Base-by-base conservation (phyloP, 208 protist genomes). In the Acanthamoeba healyi region DNA sequence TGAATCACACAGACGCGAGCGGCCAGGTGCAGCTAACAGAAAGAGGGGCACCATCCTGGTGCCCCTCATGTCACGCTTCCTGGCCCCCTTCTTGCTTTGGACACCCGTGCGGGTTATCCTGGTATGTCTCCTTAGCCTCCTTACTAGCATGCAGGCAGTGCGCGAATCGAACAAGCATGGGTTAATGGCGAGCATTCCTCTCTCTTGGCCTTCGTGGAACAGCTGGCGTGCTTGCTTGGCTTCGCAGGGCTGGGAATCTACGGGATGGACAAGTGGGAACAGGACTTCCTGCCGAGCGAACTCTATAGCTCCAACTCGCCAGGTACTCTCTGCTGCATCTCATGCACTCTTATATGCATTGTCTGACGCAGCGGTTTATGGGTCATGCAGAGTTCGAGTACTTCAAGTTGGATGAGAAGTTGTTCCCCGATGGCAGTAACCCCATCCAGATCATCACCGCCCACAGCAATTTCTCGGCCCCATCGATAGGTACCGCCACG, bases 291-390 rank as follows among this genome's bases (percentile, higher is more conserved):
- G 44, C 79, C 44, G 9, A 88, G 79, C 79, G 79, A 88, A 42
- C 79, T 88, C 79, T 88, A 88, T 44, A 88, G 79, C 46, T 88
- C 79, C 44, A 88, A 88, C 79, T 88, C 79, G 4, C 79, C 67
- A 29, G 67, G 65, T 74, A 74, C 65, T 3, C 26, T 5, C 54
- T 26, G 12, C 54, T n/a, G n/a, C n/a, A n/a, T n/a, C n/a, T n/a
- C n/a, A n/a, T n/a, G 10, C 54, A n/a, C 54, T 5, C 54, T 61
- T 17, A 61, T 17, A 61, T 24, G 54, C 54, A 12, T 61, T 22
- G 22, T 61, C 54, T 22, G 22, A n/a, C n/a, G n/a, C n/a, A n/a
- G n/a, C n/a, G n/a, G n/a, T n/a, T n/a, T n/a, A n/a, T n/a, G n/a
- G 14, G 36, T 26, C 2, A 9, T 29, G n/a, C 77, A 87, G 77